phyloP scores from a whole-genome alignment of 345 rosid genomes.

The Salix arbutifolia region DNA sequence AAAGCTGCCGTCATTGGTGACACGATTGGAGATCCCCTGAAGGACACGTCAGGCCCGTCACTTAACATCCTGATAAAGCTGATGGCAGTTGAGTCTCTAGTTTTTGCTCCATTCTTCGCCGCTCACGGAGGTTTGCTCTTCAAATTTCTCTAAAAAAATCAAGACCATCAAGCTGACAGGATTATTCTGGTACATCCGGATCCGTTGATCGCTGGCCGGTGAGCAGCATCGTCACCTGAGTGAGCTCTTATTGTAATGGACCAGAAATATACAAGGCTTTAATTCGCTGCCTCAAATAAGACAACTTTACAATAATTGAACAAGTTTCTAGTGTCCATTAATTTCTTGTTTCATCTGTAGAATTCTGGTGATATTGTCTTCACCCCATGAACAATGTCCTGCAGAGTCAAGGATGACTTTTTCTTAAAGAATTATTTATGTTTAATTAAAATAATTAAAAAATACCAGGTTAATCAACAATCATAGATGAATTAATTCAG shows the following conservation, averaged over 20 bases:
- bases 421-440: no score
- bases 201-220: no score
- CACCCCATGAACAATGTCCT: neutral
- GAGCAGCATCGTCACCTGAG: no score
- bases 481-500: no score
- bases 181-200: no score
- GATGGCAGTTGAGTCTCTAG: conserved; percentile 71
- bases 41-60: conserved; percentile 72
- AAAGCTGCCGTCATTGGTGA: conserved; percentile 75
- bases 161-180: neutral
- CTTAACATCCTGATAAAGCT: conserved; percentile 74
- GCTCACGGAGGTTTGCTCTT: conserved; percentile 61
- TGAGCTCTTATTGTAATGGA: neutral
- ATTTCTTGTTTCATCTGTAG: neutral
- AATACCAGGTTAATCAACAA: no score
- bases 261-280: neutral
- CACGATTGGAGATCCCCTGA: conserved; percentile 67
- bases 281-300: neutral
- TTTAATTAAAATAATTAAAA: no score
- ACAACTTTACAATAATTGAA: neutral
- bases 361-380: neutral
- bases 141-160: conserved; percentile 37
- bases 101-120: conserved; percentile 71
- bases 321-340: neutral
- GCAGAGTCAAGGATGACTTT: no score